Evolutionary conservation across 2,329 filamentous ascomycete species (phyloP).

Genomic region (Cytospora paraplurivora): DNA sequence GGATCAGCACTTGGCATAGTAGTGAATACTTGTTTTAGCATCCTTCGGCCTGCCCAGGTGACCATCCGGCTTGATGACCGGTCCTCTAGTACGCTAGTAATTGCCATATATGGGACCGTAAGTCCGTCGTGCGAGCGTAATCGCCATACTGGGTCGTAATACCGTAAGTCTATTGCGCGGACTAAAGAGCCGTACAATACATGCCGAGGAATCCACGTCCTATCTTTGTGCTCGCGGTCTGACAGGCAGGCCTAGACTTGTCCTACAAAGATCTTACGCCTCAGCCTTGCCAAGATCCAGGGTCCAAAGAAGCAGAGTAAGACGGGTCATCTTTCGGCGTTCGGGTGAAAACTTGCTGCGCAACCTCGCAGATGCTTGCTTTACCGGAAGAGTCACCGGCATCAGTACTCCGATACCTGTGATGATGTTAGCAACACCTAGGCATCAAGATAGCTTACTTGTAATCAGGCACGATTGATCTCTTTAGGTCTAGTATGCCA

Average conservation of each 20-base stretch:
- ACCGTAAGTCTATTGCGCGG: background rate
- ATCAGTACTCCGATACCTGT: background rate
- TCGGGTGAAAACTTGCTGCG: background rate
- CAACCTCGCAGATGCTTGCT: no score
- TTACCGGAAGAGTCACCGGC: background rate
- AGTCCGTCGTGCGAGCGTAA: background rate
- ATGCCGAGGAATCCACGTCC: background rate
- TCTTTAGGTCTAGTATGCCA: background rate
- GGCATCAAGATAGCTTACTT: background rate
- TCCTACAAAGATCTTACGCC: background rate
- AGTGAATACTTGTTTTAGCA: background rate
- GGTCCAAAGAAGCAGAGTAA: conserved; percentile 13
- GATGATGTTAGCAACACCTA: background rate
- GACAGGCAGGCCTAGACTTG: conserved; percentile 4
- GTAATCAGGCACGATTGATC: background rate
- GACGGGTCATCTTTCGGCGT: conserved; percentile 16
- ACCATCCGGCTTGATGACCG: background rate
- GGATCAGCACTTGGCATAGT: background rate
- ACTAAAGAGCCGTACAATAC: background rate
- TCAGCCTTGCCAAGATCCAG: conserved; percentile 6
- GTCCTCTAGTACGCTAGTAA: background rate
- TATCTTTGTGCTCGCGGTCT: background rate
- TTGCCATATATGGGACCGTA: background rate
- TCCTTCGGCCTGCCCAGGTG: background rate
- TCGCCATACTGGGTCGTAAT: background rate